Base-by-base conservation (phyloP, 345 rosid species). In the Brassica incana region DNA sequence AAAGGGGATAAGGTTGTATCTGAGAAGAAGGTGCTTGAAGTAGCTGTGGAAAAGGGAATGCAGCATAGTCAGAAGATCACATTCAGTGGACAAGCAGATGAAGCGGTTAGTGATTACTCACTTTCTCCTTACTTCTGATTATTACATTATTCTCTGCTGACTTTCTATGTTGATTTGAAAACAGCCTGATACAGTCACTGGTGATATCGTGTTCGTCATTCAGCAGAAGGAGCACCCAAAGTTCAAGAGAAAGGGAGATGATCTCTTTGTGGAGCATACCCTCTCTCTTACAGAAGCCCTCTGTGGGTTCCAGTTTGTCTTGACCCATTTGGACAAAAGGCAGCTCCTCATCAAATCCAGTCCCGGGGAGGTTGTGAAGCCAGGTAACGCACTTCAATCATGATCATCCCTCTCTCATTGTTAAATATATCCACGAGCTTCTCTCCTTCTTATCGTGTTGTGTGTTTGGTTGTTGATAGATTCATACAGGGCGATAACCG, bases 71-170 rank as follows among this genome's bases (percentile, higher is more conserved):
- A 92, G 87, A 94, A 92, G 84, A 88, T 94, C 58, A 90, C 97
- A 14, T 92, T 92, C 87, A 89, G 80, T 4, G 98, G 98, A 1
- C 97, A 90, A 90, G 98, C 97, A 3, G 98, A 92, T 84, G 95
- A 92, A 81, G 92, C 90, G 56, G 97, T 94, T 73, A 36, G 91
- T 74, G 40, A 60, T 54, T 2, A 45, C 60, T 73, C 8, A 0
- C 6, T 2, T 43, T 64, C 0, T 65, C 36, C 50, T 3, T 43
- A 43, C 11, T 10, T 43, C 1, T 0, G 14, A 75, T 56, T 20
- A 16, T 43, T 6, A 23, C 5, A 2, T 43, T 48, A 4, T 45
- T 54, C 52, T 35, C 20, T 16, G 43, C 32, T 78, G 25, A 38
- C 67, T 40, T 20, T 38, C 30, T 29, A 59, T 40, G 1, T 77